Percentiles rank a stretch among this genome's conserved stretches.
Evolutionary conservation across 345 rosid genomes (phyloP).

Genomic region (Hibiscus tridactylites): DNA sequence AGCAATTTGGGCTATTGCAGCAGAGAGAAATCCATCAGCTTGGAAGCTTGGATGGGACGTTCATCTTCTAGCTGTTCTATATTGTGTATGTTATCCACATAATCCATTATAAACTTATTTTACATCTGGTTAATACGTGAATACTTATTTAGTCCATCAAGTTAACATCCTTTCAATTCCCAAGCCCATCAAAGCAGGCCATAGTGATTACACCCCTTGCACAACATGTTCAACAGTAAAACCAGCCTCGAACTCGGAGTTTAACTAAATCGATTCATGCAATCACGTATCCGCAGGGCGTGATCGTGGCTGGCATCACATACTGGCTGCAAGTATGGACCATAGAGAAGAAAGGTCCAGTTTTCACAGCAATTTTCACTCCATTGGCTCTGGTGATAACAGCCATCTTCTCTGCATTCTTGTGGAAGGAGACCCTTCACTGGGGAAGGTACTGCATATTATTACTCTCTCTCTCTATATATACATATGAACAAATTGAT

Average conservation of each 20-base stretch:
- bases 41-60: slow-evolving; percentile 78
- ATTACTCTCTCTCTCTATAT: background rate
- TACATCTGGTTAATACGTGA: no score
- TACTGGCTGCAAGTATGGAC: slow-evolving; percentile 91
- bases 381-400: slow-evolving; percentile 74
- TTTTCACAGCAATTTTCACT: slow-evolving; percentile 66
- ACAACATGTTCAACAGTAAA: background rate
- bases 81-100: slow-evolving; percentile 46
- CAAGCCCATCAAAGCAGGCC: no score
- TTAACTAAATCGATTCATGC: background rate
- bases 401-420: slow-evolving; percentile 49
- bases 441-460: slow-evolving; percentile 53
- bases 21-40: slow-evolving; percentile 48
- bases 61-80: slow-evolving; percentile 65
- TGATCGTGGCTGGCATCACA: slow-evolving; percentile 55
- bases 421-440: slow-evolving; percentile 60
- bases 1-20: slow-evolving; percentile 51
- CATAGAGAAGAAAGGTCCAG: slow-evolving; percentile 81
- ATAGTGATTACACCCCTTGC: background rate
- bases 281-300: slow-evolving; percentile 39
- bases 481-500: background rate
- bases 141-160: background rate
- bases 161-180: background rate
- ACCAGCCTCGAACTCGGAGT: background rate
- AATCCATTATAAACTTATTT: background rate